phyloP scores from a whole-genome alignment of 2,329 filamentous ascomycete genomes.

The Ophiostoma ulmi region DNA sequence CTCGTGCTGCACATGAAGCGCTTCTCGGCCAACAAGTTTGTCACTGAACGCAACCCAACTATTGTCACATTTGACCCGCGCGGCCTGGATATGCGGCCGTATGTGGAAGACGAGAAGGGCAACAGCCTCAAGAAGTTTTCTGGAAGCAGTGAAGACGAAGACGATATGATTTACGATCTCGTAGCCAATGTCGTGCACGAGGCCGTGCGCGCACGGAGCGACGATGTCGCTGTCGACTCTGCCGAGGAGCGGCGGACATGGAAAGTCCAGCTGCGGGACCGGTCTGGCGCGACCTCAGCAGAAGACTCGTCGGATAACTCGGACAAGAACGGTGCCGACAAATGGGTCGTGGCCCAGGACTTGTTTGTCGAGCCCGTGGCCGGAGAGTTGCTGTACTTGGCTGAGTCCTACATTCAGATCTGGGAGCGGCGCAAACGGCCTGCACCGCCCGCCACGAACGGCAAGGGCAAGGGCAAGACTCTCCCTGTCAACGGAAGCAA shows the following conservation, averaged over 20 bases:
- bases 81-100: slow-evolving; percentile 78
- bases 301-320: neutral
- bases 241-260: slow-evolving; percentile 84
- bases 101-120: slow-evolving; percentile 74
- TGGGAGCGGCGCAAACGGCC: slow-evolving; percentile 68
- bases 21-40: slow-evolving; percentile 95
- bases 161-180: slow-evolving; percentile 92
- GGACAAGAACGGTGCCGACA: slow-evolving; percentile 32
- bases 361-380: slow-evolving; percentile 86
- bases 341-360: slow-evolving; percentile 94
- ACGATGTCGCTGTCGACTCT: slow-evolving; percentile 77
- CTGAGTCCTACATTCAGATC: slow-evolving; percentile 91
- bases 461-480: neutral
- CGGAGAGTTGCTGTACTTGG: slow-evolving; percentile 82
- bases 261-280: slow-evolving; percentile 85
- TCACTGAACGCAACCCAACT: slow-evolving; percentile 91
- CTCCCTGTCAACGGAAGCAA: neutral
- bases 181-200: slow-evolving; percentile 92
- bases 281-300: slow-evolving; percentile 53
- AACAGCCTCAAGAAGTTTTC: neutral
- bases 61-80: slow-evolving; percentile 93
- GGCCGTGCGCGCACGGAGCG: slow-evolving; percentile 63
- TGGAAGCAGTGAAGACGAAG: slow-evolving; percentile 72
- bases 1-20: slow-evolving; percentile 94
- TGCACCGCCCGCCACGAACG: slow-evolving; percentile 31